A percentile compares a stretch with the other conserved stretches of the same genome.
phyloP scores from a whole-genome alignment of 805 yeast species.

The Starmerella cellae region DNA sequence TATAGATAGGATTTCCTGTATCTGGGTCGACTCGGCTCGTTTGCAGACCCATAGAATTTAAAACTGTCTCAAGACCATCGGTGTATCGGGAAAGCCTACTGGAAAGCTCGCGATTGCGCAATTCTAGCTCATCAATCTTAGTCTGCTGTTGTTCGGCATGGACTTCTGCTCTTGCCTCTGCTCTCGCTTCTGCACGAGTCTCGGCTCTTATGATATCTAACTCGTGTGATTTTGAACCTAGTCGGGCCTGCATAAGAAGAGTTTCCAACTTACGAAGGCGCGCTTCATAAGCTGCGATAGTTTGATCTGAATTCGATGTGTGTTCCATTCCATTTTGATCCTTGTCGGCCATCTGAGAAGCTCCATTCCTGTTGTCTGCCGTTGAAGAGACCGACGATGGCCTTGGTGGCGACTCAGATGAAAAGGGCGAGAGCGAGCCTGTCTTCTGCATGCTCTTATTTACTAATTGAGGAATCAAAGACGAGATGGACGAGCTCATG shows the following conservation, averaged over 20 bases:
- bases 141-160: constrained; percentile 10
- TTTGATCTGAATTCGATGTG: background rate
- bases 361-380: no score
- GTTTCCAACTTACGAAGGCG: constrained; percentile 50
- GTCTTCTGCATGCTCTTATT: background rate
- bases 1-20: constrained; percentile 15
- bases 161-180: constrained; percentile 15
- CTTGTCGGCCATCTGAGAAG: background rate
- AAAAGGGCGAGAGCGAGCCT: background rate
- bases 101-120: constrained; percentile 6
- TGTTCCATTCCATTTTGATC: background rate
- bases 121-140: constrained; percentile 10
- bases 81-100: constrained; percentile 10
- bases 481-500: constrained; percentile 13
- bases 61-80: constrained; percentile 37
- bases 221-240: constrained; percentile 12
- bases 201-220: constrained; percentile 16
- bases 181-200: constrained; percentile 14
- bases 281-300: constrained; percentile 38
- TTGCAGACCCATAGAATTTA: constrained; percentile 68
- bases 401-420: no score
- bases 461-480: constrained; percentile 2
- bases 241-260: constrained; percentile 15
- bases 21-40: constrained; percentile 25
- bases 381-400: background rate